Base-by-base conservation (phyloP, 179 eudicot genomes). In the Beta lomatogona region DNA sequence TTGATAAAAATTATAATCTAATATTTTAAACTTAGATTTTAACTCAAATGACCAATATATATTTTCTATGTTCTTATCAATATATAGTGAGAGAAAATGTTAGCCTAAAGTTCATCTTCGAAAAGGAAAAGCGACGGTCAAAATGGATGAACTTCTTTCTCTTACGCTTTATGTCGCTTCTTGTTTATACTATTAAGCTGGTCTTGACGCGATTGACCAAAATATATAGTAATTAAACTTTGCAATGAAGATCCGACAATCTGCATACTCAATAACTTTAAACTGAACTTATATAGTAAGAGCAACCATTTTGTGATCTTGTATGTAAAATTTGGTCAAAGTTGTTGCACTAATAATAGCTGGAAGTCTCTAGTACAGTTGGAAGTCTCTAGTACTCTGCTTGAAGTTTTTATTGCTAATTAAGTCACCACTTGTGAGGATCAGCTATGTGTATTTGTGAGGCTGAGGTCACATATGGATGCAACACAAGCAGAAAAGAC, bases 381-480 rank as follows among this genome's bases (percentile, higher is more conserved):
- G 28, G 10, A 72, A 71, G 71, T 64, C 76, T 58, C 14, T 7
- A 15, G 28, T 45, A 22, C 52, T 58, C 9, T 45, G 63, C 18
- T 59, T 44, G 5, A 46, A 12, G 58, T 59, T 46, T 22, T 44
- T 1, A 18, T 5, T 69, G 55, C 66, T 81, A 54, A 73, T 36
- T 54, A 18, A 13, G 36, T 22, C 21, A 36, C 4, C 14, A 21
- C 52, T 71, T 69, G 54, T 83, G 76, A 63, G 82, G 52, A 75
- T 66, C 90, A 94, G 98, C 89, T 89, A 3, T 92, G 89, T 79
- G 84, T 92, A 79, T 81, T 85, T 71, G 88, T 90, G 76, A 91
- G 89, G 81, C 75, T 90, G 63, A 87, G 80, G 69, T 83, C 91
- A 54, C 85, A 81, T 41, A 75, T 53, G 53, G 84, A 83, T 69